Evolutionary conservation across 106 monocot species (phyloP), one percentile per base, ranked within the genome.

Genomic region (Dendrobium huoshanense): DNA sequence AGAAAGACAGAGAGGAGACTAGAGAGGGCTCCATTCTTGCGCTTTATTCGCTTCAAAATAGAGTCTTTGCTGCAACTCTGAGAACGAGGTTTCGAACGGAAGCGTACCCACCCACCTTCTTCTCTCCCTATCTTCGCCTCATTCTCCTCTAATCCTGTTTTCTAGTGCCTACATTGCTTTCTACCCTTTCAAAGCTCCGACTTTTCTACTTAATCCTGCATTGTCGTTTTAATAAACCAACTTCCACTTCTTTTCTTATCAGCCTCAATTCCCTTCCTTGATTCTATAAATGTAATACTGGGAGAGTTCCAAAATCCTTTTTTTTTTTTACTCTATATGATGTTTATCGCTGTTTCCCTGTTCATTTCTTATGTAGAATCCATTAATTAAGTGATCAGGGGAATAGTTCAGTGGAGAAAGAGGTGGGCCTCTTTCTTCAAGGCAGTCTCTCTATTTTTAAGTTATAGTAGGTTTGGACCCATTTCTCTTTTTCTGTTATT

Each of bases 21-120:
- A 2, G 51, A 51, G 78, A 55, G 73, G 72, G 78, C 78, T 85
- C 86, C 67, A 72, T 65, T 40, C 55, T 75, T 75, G 76, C 85
- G 55, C 86, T 94, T 90, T 85, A 85, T 83, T 88, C 86, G 82
- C 87, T 85, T 83, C 90, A 80, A 83, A 86, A 79, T 83, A 70
- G 81, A 68, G 54, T 80, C 33, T 51, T 85, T 81, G 83, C 80
- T 82, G 55, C 68, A 61, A 44, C 9, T 25, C 84, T 82, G 80
- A 79, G 81, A 75, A 79, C 59, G 72, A 75, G 78, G 77, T 80
- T 78, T 59, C 40, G 73, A 47, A 79, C 4, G 43, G 40, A 43
- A 74, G 80, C 41, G 55, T 58, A 78, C 54, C 47, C 25, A 44
- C 44, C 47, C 37, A 25, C 4, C 24, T 22, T 75, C 49, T 75